Conservation (phyloP, 2,329 filamentous ascomycete genomes). For the Leptographium flavum region DNA sequence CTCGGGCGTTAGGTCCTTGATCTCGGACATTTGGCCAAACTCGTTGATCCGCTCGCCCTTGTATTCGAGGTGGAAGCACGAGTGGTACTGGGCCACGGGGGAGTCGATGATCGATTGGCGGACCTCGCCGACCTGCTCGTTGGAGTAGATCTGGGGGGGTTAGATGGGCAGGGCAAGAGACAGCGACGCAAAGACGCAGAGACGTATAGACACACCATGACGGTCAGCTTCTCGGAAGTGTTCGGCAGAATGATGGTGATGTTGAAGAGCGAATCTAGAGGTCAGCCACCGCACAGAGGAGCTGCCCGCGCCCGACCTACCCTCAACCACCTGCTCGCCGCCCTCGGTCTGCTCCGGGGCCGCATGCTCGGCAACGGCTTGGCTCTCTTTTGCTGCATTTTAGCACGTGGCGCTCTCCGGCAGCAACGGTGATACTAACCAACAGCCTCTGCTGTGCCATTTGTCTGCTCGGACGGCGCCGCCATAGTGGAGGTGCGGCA, state of each 20-base stretch:
- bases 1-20: conserved; percentile 61
- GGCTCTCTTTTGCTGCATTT: conserved; percentile 4
- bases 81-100: conserved; percentile 88
- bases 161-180: not conserved
- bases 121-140: conserved; percentile 95
- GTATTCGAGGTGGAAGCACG: conserved; percentile 95
- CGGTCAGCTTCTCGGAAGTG: conserved; percentile 62
- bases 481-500: not conserved
- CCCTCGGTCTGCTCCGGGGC: conserved; percentile 9
- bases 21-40: conserved; percentile 82
- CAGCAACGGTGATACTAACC: conserved; percentile 1
- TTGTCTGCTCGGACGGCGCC: conserved; percentile 6
- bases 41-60: conserved; percentile 85
- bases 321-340: conserved; percentile 18
- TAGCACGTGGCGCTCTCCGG: not conserved
- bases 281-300: not conserved
- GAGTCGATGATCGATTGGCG: conserved; percentile 92
- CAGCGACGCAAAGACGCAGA: too few relatives aligned
- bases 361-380: conserved; percentile 6
- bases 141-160: conserved; percentile 57
- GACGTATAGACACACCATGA: conserved; percentile 50
- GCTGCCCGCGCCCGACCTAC: conserved; percentile 12
- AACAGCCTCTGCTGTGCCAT: conserved; percentile 5
- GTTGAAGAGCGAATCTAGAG: conserved; percentile 34
- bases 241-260: conserved; percentile 73